Percentiles rank a stretch among this genome's conserved stretches.
Evolutionary conservation across 805 yeast species (phyloP).

Genomic region (Nakazawaea molendinolei): DNA sequence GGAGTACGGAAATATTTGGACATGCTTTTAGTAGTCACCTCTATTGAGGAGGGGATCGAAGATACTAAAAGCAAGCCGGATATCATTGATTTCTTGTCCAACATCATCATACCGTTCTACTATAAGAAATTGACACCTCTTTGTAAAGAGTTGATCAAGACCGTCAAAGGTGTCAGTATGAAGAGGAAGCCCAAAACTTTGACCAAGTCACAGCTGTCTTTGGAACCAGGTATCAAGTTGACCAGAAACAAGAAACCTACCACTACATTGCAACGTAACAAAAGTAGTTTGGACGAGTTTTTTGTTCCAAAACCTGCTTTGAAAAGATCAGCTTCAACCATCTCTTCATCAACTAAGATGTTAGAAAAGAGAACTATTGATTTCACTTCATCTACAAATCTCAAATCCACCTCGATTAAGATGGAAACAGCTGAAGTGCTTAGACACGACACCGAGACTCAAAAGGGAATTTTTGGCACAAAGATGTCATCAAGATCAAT

Average conservation of each 20-base stretch:
- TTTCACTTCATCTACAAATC: slow-evolving; percentile 4
- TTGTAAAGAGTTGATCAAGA: slow-evolving; percentile 11
- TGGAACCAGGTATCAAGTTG: not conserved
- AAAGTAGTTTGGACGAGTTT: slow-evolving; percentile 8
- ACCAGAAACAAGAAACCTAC: not conserved
- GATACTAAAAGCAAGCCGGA: not conserved
- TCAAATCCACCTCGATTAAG: not conserved
- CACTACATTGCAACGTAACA: not conserved
- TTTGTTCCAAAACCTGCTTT: slow-evolving; percentile 4
- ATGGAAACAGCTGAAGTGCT: not conserved
- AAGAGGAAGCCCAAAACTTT: slow-evolving; percentile 1
- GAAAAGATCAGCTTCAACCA: slow-evolving; percentile 8
- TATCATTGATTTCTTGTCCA: slow-evolving; percentile 9
- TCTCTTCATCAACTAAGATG: slow-evolving; percentile 8
- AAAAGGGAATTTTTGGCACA: slow-evolving; percentile 11
- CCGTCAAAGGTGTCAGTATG: slow-evolving; percentile 12
- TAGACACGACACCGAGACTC: not conserved
- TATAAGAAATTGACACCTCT: slow-evolving; percentile 7
- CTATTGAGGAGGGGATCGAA: not conserved
- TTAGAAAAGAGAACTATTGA: slow-evolving; percentile 12
- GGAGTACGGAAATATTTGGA: slow-evolving; percentile 10
- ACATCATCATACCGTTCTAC: slow-evolving; percentile 11
- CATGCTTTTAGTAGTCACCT: slow-evolving; percentile 7
- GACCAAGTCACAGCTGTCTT: no score
- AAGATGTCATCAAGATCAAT: not conserved